Evolutionary conservation across 768 basidiomycete species (phyloP), one percentile per base, ranked within the genome.

Genomic region (Termitomyces sp.): DNA sequence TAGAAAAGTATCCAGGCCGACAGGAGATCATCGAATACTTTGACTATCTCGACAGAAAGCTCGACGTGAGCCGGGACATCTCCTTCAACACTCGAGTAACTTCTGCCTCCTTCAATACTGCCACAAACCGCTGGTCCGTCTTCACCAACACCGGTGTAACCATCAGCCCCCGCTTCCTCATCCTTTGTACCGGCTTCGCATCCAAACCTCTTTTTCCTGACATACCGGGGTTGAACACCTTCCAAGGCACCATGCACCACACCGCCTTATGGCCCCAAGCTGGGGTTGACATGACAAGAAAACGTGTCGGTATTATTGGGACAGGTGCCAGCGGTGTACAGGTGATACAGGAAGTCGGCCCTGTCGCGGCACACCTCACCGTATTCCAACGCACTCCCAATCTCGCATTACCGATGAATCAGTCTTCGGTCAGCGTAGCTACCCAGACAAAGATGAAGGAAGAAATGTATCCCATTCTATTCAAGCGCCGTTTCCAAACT

Each of bases 381-480:
- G 68, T 69, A n/a, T 69, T 66, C 60, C 68, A 69, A 49, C 68
- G 68, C 14, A 68, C 67, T 9, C 64, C 66, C 5, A 67, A 67
- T 37, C 55, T 64, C 30, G 63, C 66, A 0, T 30, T 68, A 15
- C 61, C 66, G 1, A 63, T 68, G 66, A 30, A 35, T 19, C 67
- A 68, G 54, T 38, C 43, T 12, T 54, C 56, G 42, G n/a, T 65
- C n/a, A 57, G 58, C 21, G 40, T 19, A 15, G 57, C 54, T 26
- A 44, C 42, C 12, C 61, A 67, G 15, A 55, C 58, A 1, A 51
- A 58, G 53, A 62, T 62, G 56, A 63, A 63, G 46, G 50, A 60
- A 26, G 57, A 59, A 10, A 30, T 48, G 30, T 48, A 48, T 33
- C 47, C 47, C 31, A 15, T 48, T 31, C 9, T 48, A 33, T 48